Conservation (phyloP, 2,329 filamentous ascomycete genomes). For the Biscogniauxia mediterranea region DNA sequence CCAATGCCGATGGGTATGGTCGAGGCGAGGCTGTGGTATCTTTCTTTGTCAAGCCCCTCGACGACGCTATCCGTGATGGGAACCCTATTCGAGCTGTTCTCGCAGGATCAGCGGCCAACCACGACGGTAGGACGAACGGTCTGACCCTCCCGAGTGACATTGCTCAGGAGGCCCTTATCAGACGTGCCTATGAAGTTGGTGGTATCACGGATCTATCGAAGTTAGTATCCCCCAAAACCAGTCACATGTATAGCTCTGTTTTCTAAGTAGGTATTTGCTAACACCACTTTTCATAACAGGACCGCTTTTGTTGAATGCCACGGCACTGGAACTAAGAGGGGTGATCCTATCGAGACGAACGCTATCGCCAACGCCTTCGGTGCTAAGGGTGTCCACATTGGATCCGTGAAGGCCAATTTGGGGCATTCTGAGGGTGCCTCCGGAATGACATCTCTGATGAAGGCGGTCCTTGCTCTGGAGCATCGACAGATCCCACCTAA, state of each 20-base stretch:
- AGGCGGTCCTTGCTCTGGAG: conserved; percentile 30
- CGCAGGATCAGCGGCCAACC: conserved; percentile 31
- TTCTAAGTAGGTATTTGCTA: too few species aligned
- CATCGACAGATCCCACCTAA: conserved; percentile 28
- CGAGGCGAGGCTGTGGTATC: conserved; percentile 42
- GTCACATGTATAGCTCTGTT: too few species aligned
- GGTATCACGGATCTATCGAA: conserved; percentile 25
- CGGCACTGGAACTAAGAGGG: conserved; percentile 25
- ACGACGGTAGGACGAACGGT: conserved; percentile 6
- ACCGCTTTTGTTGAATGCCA: conserved; percentile 19
- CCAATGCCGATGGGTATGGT: conserved; percentile 43
- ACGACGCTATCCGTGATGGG: conserved; percentile 33
- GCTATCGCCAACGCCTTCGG: conserved; percentile 20
- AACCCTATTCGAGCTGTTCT: conserved; percentile 25
- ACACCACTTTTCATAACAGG: too few species aligned
- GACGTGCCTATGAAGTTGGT: conserved; percentile 30
- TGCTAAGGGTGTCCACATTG: conserved; percentile 14
- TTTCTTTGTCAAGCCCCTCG: conserved; percentile 42
- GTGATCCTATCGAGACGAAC: conserved; percentile 27
- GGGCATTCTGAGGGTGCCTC: conserved; percentile 29
- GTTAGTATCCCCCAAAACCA: too few species aligned
- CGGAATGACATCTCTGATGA: conserved; percentile 30
- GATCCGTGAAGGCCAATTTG: conserved; percentile 26
- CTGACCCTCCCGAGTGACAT: conserved; percentile 32
- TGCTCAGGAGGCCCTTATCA: conserved; percentile 36